phyloP scores from a whole-genome alignment of 2,329 filamentous ascomycete species.

The Cytospora piceicola region DNA sequence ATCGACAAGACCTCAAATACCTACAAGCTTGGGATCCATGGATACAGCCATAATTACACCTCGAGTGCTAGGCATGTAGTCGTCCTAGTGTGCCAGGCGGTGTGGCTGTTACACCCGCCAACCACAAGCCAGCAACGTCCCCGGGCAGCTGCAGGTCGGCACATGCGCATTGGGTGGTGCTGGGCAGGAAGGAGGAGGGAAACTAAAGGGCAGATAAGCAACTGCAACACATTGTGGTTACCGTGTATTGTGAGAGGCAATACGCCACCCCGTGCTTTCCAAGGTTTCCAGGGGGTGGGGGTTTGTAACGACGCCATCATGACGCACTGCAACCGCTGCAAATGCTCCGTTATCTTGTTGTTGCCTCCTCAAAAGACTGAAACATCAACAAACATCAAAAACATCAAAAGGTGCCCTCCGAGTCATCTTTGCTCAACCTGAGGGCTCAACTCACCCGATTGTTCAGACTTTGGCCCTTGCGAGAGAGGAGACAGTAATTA shows the following conservation, averaged over 20 bases:
- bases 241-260: neutral
- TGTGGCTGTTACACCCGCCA: conserved; percentile 1
- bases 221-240: neutral
- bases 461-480: neutral
- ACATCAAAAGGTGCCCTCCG: neutral
- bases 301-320: neutral
- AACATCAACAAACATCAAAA: neutral
- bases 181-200: neutral
- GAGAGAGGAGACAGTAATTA: neutral
- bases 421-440: neutral
- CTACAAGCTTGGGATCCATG: no score
- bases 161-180: neutral
- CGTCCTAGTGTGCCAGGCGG: neutral
- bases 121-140: neutral
- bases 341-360: neutral
- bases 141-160: neutral
- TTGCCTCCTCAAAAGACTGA: neutral
- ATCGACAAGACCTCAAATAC: no score
- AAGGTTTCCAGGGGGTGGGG: no score
- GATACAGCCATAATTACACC: no score
- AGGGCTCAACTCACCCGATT: neutral
- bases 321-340: neutral
- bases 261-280: neutral
- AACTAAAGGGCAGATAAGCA: neutral
- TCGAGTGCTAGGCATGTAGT: no score